These are phyloP conservation scores for Ephemerocybe angulata DNA, from an alignment of 768 basidiomycete species.

Conservation along the genomic window DNA sequence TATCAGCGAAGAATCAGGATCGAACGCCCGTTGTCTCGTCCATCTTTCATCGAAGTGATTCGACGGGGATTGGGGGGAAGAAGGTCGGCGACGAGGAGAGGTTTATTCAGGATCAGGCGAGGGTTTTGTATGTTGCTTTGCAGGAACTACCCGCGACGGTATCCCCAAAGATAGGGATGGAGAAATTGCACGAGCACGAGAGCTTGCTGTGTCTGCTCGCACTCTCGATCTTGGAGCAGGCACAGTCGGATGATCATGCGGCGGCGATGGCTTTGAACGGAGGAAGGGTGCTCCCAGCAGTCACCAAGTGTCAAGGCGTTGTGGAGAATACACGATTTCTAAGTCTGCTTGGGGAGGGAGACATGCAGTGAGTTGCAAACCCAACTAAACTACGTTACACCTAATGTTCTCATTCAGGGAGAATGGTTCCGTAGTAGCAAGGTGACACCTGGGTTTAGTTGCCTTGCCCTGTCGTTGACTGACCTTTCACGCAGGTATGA, in stretches of 20 bases:
- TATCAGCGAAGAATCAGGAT: neutral
- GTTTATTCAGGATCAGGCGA: slow-evolving; percentile 2
- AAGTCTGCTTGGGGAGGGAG: slow-evolving; percentile 2
- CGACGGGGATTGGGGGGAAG: no score
- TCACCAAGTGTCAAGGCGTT: slow-evolving; percentile 4
- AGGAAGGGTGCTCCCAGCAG: neutral
- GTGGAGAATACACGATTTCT: slow-evolving; percentile 1
- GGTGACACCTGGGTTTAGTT: neutral
- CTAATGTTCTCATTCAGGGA: neutral
- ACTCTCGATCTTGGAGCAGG: slow-evolving; percentile 1
- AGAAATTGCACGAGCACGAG: neutral
- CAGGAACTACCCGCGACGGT: neutral
- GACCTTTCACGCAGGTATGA: neutral
- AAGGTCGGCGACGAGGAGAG: neutral
- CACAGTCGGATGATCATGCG: slow-evolving; percentile 3
- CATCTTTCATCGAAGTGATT: neutral
- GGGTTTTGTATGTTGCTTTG: neutral
- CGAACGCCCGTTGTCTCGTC: neutral
- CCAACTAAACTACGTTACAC: neutral
- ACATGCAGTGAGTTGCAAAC: neutral
- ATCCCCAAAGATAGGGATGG: neutral
- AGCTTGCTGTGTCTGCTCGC: neutral
- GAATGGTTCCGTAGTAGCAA: neutral
- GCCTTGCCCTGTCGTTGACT: neutral
- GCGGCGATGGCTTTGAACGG: slow-evolving; percentile 3